Conservation (phyloP, 139 green algal species). For the Chara braunii region DNA sequence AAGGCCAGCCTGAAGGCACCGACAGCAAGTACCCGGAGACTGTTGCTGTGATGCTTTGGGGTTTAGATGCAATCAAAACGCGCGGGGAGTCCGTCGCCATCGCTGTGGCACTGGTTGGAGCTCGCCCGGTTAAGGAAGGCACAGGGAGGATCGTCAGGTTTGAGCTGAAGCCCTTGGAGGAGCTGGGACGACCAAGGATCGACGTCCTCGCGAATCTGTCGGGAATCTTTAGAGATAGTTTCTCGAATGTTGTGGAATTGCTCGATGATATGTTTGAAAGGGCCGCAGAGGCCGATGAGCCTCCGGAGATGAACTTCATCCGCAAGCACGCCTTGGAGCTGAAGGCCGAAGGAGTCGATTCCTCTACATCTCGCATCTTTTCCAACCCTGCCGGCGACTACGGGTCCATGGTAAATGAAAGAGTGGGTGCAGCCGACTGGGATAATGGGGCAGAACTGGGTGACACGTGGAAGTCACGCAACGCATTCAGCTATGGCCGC, state of each 20-base stretch:
- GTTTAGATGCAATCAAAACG: slow-evolving; percentile 96
- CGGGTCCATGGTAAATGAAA: slow-evolving; percentile 97
- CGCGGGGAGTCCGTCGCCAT: slow-evolving; percentile 66
- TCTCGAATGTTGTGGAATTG: slow-evolving; percentile 73
- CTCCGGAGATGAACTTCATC: slow-evolving; percentile 78
- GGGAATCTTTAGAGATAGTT: slow-evolving; percentile 87
- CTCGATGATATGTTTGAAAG: slow-evolving; percentile 88
- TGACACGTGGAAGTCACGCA: slow-evolving; percentile 86
- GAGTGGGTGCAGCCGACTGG: slow-evolving; percentile 72
- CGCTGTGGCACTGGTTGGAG: slow-evolving; percentile 75
- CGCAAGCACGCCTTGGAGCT: slow-evolving; percentile 70
- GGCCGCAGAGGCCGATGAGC: slow-evolving; percentile 57
- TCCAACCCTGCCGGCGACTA: slow-evolving; percentile 89
- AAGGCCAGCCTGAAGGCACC: slow-evolving; percentile 49
- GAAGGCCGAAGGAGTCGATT: slow-evolving; percentile 50
- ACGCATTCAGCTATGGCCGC: slow-evolving; percentile 87
- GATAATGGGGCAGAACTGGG: slow-evolving; percentile 78
- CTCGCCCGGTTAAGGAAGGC: slow-evolving; percentile 61
- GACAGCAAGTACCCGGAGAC: slow-evolving; percentile 77
- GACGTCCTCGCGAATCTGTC: slow-evolving; percentile 94
- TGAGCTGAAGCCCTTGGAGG: slow-evolving; percentile 62
- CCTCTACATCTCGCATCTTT: slow-evolving; percentile 71
- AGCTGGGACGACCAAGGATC: slow-evolving; percentile 71
- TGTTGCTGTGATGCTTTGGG: slow-evolving; percentile 92
- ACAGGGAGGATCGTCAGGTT: slow-evolving; percentile 80